Percentiles rank a stretch among this genome's conserved stretches.
Conservation (phyloP, 2,329 filamentous ascomycete species). For the Cladosporium sp. region DNA sequence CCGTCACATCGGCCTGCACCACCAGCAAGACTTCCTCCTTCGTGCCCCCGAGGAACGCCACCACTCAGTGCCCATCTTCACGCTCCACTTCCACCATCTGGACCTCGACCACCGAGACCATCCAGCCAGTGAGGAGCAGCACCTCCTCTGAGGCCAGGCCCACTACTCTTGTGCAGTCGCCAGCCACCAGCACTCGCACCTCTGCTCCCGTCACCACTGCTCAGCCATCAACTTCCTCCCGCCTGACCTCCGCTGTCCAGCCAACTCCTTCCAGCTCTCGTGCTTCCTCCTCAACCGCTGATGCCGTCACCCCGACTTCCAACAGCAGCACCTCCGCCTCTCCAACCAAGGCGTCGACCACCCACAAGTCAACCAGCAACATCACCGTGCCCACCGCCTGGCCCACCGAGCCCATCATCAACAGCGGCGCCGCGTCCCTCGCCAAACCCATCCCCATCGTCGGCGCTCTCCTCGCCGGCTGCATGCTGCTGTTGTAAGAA, state of each 20-base stretch:
- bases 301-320: not conserved
- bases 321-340: conserved; percentile 2
- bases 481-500: conserved; percentile 5
- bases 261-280: not conserved
- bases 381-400: not conserved
- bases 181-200: too few species aligned
- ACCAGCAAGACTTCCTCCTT: not conserved
- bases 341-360: not conserved
- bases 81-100: conserved; percentile 8
- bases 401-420: conserved; percentile 2
- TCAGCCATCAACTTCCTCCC: not conserved
- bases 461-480: conserved; percentile 1
- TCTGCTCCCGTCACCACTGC: too few species aligned
- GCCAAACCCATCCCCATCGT: not conserved
- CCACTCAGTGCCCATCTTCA: conserved; percentile 2
- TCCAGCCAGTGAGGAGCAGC: not conserved
- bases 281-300: not conserved
- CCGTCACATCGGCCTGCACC: not conserved
- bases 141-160: not conserved
- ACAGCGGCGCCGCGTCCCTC: not conserved
- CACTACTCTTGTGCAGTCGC: not conserved
- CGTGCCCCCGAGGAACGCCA: not conserved
- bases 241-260: not conserved
- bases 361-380: conserved; percentile 2
- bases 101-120: conserved; percentile 6